These are phyloP conservation scores for Coemansia sp. DNA, from an alignment of 192 early-diverging fungal species.

Conservation along the genomic window DNA sequence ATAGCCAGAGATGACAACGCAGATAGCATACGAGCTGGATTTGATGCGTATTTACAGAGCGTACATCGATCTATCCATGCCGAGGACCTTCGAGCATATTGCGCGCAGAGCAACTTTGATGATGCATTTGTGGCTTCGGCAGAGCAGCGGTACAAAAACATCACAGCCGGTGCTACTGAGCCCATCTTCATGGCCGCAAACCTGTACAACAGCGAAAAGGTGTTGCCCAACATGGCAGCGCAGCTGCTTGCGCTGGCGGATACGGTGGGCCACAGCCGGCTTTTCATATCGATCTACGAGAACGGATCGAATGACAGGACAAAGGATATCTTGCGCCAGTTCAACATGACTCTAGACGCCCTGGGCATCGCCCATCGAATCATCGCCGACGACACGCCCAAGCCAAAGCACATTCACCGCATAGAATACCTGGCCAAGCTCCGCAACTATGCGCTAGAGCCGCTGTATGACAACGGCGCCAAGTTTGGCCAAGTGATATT, in stretches of 20 bases:
- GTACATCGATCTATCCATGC: slow-evolving; percentile 19
- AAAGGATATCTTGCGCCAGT: slow-evolving; percentile 27
- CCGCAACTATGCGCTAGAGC: slow-evolving; percentile 52
- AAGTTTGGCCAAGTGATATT: slow-evolving; percentile 40
- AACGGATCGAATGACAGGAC: slow-evolving; percentile 53
- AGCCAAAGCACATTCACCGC: slow-evolving; percentile 23
- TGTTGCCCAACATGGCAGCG: slow-evolving; percentile 47
- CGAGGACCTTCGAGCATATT: slow-evolving; percentile 34
- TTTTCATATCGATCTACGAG: slow-evolving; percentile 56
- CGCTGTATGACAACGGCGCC: slow-evolving; percentile 16
- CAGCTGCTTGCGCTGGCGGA: slow-evolving; percentile 39
- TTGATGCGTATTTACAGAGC: slow-evolving; percentile 24
- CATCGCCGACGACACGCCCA: slow-evolving; percentile 6
- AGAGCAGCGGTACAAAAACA: slow-evolving; percentile 18
- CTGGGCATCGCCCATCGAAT: slow-evolving; percentile 34
- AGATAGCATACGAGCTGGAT: neutral
- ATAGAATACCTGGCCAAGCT: slow-evolving; percentile 55
- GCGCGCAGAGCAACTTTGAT: slow-evolving; percentile 23
- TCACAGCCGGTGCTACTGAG: neutral
- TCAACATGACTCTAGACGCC: slow-evolving; percentile 9
- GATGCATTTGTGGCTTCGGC: slow-evolving; percentile 14
- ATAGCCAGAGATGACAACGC: neutral
- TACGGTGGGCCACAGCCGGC: slow-evolving; percentile 25
- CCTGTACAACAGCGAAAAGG: slow-evolving; percentile 43
- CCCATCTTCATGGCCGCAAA: slow-evolving; percentile 42